These are phyloP conservation scores for Xylariaceae sp. DNA, from an alignment of 2,329 filamentous ascomycete genomes.

Conservation along the genomic window DNA sequence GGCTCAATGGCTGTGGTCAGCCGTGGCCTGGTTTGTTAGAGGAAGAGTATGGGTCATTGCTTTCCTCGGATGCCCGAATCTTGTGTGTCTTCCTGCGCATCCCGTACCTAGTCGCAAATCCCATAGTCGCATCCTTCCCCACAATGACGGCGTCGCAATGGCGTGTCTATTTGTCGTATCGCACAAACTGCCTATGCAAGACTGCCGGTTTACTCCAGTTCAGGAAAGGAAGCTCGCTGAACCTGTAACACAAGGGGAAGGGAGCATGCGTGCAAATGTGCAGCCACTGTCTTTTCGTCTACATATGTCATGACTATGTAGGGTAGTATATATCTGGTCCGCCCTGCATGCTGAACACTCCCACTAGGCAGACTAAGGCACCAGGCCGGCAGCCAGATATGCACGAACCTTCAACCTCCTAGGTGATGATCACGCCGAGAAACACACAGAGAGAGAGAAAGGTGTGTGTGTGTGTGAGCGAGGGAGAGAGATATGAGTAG, in stretches of 20 bases:
- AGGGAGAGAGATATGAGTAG: too few relatives aligned
- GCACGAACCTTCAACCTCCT: too few relatives aligned
- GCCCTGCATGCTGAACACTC: too few relatives aligned
- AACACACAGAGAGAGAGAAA: too few relatives aligned
- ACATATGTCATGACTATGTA: too few relatives aligned
- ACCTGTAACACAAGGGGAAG: slow-evolving; percentile 9
- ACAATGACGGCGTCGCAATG: slow-evolving; percentile 20
- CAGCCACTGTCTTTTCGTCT: too few relatives aligned
- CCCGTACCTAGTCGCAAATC: slow-evolving; percentile 6
- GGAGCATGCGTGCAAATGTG: too few relatives aligned
- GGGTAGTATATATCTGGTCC: too few relatives aligned
- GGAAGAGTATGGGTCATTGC: neutral
- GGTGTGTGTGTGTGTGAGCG: too few relatives aligned
- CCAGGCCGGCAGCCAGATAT: too few relatives aligned
- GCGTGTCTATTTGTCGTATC: slow-evolving; percentile 14
- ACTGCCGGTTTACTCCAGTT: slow-evolving; percentile 6
- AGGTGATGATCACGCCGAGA: too few relatives aligned
- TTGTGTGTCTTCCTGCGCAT: neutral
- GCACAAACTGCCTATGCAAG: slow-evolving; percentile 14
- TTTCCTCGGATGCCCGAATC: neutral
- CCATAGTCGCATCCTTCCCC: slow-evolving; percentile 16
- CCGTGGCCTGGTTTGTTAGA: slow-evolving; percentile 3
- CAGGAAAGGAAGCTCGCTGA: slow-evolving; percentile 7
- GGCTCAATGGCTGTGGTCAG: slow-evolving; percentile 6
- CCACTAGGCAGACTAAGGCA: too few relatives aligned